These are phyloP conservation scores for Paragyromitra xinjiangensis DNA, from an alignment of 495 filamentous ascomycete species.

Conservation along the genomic window DNA sequence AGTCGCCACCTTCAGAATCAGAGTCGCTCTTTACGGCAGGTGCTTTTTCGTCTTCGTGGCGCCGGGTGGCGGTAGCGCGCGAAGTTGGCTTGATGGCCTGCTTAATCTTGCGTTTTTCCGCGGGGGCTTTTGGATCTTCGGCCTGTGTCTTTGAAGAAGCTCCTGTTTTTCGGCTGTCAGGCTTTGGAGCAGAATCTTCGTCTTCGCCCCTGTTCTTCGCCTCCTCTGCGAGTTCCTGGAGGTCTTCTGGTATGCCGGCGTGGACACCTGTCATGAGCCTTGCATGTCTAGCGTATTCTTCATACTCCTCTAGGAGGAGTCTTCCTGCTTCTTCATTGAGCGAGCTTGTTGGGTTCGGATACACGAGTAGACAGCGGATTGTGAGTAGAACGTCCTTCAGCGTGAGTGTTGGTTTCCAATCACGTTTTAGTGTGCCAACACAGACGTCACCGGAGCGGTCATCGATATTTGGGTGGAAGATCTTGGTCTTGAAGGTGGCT, in stretches of 20 bases:
- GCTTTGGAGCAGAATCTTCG: conserved; percentile 54
- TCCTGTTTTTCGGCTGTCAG: conserved; percentile 15
- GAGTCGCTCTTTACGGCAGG: conserved; percentile 31
- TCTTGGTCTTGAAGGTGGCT: conserved; percentile 71
- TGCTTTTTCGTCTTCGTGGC: conserved; percentile 37
- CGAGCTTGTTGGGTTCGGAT: conserved; percentile 76
- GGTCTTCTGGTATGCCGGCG: conserved; percentile 64
- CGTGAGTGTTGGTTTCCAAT: conserved; percentile 70
- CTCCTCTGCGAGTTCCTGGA: conserved; percentile 63
- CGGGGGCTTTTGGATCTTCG: conserved; percentile 42
- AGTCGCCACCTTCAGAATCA: conserved; percentile 49
- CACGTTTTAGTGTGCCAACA: conserved; percentile 76
- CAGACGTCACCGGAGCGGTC: conserved; percentile 72
- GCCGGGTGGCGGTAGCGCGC: conserved; percentile 7
- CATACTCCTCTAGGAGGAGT: conserved; percentile 71
- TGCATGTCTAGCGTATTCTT: conserved; percentile 68
- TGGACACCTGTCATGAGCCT: conserved; percentile 74
- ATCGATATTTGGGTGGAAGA: conserved; percentile 80
- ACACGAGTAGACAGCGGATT: conserved; percentile 75
- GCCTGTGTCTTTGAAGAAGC: background rate
- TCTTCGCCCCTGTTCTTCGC: conserved; percentile 71
- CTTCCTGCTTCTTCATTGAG: conserved; percentile 72
- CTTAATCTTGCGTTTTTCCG: conserved; percentile 49
- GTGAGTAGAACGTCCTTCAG: conserved; percentile 72
- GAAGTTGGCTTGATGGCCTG: conserved; percentile 43